These are phyloP conservation scores for Cornus florida DNA, from an alignment of 148 eudicot species.

Conservation along the genomic window DNA sequence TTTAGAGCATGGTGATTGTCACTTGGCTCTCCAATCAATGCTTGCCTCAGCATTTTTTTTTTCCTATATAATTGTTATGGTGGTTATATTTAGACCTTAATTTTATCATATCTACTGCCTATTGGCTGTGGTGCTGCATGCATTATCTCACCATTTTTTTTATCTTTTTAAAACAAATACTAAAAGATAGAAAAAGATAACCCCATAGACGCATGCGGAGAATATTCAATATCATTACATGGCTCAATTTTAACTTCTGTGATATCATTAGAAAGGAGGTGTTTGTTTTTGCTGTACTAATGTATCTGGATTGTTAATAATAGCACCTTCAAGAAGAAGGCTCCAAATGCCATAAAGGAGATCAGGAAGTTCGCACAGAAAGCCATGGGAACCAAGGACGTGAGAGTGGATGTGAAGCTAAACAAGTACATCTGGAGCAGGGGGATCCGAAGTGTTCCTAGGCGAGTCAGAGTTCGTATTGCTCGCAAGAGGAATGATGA, in stretches of 20 bases:
- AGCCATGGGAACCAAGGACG: conserved; percentile 81
- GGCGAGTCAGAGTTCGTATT: conserved; percentile 78
- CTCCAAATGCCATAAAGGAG: conserved; percentile 79
- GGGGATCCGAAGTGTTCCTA: conserved; percentile 86
- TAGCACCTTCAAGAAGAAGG: conserved; percentile 90
- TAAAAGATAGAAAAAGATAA: background rate
- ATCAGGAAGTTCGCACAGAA: conserved; percentile 67
- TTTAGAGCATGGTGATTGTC: background rate
- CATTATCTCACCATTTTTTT: background rate
- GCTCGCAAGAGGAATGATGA: conserved; percentile 94
- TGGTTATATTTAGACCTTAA: background rate
- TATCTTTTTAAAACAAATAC: too few species aligned
- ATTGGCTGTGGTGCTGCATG: background rate
- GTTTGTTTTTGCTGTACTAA: background rate
- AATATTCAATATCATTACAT: background rate
- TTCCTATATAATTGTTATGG: background rate
- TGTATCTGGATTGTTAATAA: background rate
- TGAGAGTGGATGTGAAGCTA: conserved; percentile 79
- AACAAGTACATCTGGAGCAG: conserved; percentile 88
- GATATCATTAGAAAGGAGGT: background rate
- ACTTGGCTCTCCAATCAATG: background rate
- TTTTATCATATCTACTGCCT: background rate
- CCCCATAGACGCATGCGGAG: background rate
- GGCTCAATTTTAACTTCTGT: background rate
- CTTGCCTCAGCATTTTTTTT: background rate